Percentiles rank a stretch among this genome's conserved stretches.
Conservation (phyloP, 2,329 filamentous ascomycete genomes). For the Alternaria sp. region DNA sequence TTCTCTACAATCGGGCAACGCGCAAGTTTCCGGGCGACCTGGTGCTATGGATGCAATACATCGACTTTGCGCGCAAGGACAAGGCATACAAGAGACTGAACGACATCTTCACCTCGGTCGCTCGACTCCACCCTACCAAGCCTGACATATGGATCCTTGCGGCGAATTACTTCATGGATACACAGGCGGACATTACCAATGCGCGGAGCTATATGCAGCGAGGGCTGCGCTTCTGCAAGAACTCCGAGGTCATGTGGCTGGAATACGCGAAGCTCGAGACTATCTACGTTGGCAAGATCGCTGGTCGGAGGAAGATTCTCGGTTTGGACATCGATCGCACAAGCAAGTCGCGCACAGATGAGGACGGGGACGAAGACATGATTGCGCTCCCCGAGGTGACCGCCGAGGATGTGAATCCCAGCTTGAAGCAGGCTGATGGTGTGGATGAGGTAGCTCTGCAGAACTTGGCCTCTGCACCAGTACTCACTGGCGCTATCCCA, state of each 20-base stretch:
- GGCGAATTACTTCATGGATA: slow-evolving; percentile 79
- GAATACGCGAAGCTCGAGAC: slow-evolving; percentile 93
- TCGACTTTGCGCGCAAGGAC: slow-evolving; percentile 78
- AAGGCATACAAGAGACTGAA: slow-evolving; percentile 67
- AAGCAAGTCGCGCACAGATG: slow-evolving; percentile 54
- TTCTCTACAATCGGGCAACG: slow-evolving; percentile 86
- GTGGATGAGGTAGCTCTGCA: slow-evolving; percentile 66
- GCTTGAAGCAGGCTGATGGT: slow-evolving; percentile 58
- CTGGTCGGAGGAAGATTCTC: slow-evolving; percentile 73
- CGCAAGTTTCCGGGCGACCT: slow-evolving; percentile 83
- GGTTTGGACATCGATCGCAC: slow-evolving; percentile 63
- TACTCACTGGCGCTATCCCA: slow-evolving; percentile 91
- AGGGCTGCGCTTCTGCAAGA: slow-evolving; percentile 87
- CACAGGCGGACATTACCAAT: slow-evolving; percentile 84
- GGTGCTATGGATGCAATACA: slow-evolving; percentile 87
- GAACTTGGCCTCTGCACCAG: slow-evolving; percentile 75
- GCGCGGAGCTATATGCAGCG: slow-evolving; percentile 88
- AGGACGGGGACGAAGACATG: slow-evolving; percentile 58
- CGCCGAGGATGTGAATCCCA: slow-evolving; percentile 68
- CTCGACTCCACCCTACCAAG: slow-evolving; percentile 86
- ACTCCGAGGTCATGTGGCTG: slow-evolving; percentile 77
- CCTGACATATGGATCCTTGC: slow-evolving; percentile 84
- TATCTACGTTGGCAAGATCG: slow-evolving; percentile 86
- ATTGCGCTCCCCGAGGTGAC: slow-evolving; percentile 67
- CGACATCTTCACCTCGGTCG: slow-evolving; percentile 69